Evolutionary conservation across 306 rosid species (phyloP).

Genomic region (Alnus glutinosa): DNA sequence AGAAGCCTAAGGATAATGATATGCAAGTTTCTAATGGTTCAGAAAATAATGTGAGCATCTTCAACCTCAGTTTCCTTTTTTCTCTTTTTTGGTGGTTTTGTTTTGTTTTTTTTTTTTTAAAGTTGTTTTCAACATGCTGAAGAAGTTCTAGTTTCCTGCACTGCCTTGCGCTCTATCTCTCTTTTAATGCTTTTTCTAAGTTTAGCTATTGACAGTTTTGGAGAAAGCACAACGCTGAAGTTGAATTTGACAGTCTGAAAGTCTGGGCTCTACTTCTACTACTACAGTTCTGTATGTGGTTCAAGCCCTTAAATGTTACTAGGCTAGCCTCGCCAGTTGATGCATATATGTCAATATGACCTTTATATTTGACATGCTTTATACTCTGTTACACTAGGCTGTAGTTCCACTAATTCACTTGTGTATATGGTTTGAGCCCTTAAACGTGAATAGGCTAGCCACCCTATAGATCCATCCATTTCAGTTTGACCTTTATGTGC

Average conservation of each 20-base stretch:
- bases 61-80: not conserved
- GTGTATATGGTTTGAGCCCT: not conserved
- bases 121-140: too few relatives aligned
- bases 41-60: not conserved
- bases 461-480: not conserved
- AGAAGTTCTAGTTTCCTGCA: not conserved
- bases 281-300: too few relatives aligned
- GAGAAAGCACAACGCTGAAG: not conserved
- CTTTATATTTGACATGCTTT: too few relatives aligned
- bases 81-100: not conserved
- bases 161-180: not conserved
- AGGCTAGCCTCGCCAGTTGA: too few relatives aligned
- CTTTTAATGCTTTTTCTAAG: not conserved
- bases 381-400: not conserved
- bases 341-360: too few relatives aligned
- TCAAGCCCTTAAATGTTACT: too few relatives aligned
- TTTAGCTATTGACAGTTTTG: not conserved
- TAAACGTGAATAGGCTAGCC: not conserved
- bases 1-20: constrained; percentile 20
- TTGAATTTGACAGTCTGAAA: too few relatives aligned
- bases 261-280: too few relatives aligned
- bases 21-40: not conserved
- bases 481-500: not conserved
- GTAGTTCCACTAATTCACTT: not conserved
- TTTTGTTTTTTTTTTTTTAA: not conserved